Evolutionary conservation across 257 asterid species (phyloP), one percentile per base, ranked within the genome.

Genomic region (Salvia hispanica): DNA sequence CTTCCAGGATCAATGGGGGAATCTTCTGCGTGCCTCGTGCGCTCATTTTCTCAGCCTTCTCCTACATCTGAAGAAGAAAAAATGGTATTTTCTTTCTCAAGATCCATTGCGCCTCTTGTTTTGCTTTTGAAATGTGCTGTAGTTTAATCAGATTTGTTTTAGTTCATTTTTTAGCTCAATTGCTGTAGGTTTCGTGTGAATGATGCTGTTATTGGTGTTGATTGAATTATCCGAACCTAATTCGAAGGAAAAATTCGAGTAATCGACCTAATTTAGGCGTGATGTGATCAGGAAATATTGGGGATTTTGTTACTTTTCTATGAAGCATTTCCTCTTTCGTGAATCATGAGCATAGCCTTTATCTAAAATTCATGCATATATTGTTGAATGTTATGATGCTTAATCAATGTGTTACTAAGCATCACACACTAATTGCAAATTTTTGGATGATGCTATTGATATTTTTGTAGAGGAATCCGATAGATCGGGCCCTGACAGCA

Each of bases 401-500:
- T 69, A 69, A 58, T 2, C 16, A 39, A 55, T 59, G 31, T 6
- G 21, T 69, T 4, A 36, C 45, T 45, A 47, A 46, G 6, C 21
- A 52, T 9, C 58, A 44, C 7, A 21, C 21, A 1, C 28, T 4
- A 58, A 16, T 33, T 36, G 60, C 71, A 51, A 7, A 61, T 47
- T 47, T 28, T 28, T 7, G 12, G n/a, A 9, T 67, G 7, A n/a
- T 52, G 62, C 25, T 56, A 45, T 14, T 12, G 47, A 37, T 13
- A 50, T 56, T 28, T 50, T 63, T 79, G 78, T 88, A 92, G 98
- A 86, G 77, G 45, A 88, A 89, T 73, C 73, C 89, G 45, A 52
- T 87, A 18, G 78, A 80, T n/a, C 83, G 84, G 53, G 95, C 92
- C 60, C 76, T 92, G 21, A 79, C 96, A 44, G 53, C 98, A 58